Base-by-base conservation (phyloP, 1,284 basidiomycete genomes). In the Puccinia horiana region DNA sequence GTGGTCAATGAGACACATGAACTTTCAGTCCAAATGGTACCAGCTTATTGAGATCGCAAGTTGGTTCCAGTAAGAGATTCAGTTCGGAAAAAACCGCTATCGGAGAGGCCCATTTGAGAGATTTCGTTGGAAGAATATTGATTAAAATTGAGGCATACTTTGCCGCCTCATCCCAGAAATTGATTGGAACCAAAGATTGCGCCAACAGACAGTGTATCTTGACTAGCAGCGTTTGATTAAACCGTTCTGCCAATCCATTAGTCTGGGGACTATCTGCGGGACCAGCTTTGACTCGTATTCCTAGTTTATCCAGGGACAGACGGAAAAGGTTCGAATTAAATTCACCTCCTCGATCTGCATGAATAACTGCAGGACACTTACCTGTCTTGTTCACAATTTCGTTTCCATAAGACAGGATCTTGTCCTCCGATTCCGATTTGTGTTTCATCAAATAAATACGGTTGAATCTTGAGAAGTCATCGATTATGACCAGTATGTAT, bases 21-120 rank as follows among this genome's bases (percentile, higher is more conserved):
- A 67, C 67, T 35, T 69, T 69, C 18, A 69, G 40, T 11, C 67
- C 67, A 44, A 69, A 69, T 42, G 67, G 67, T 6, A 69, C 18
- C 29, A 65, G 29, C 11, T 65, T 65, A 35, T 29, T 65, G 23
- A 65, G 32, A 6, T 65, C 63, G 4, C 67, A 8, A 9, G 40
- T 40, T 9, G 40, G 67, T 69, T 69, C 32, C 2, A 69, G 40
- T 42, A 5, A 37, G 3, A 37, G 16, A 14, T 69, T 69, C 16
- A 44, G 9, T 8, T 37, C 32, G 12, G 40, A n/a, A 5, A 65
- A 37, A 6, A 29, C 32, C 32, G 9, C 35, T 11, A 65, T 29
- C 63, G 63, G 63, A 32, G 63, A 65, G 6, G 16, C 11, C 35
- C 35, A 37, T 32, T 29, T 65, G 4, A 65, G 23, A 9, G 35